Evolutionary conservation across 495 filamentous ascomycete species (phyloP).

Genomic region (Hamigera avellanea): DNA sequence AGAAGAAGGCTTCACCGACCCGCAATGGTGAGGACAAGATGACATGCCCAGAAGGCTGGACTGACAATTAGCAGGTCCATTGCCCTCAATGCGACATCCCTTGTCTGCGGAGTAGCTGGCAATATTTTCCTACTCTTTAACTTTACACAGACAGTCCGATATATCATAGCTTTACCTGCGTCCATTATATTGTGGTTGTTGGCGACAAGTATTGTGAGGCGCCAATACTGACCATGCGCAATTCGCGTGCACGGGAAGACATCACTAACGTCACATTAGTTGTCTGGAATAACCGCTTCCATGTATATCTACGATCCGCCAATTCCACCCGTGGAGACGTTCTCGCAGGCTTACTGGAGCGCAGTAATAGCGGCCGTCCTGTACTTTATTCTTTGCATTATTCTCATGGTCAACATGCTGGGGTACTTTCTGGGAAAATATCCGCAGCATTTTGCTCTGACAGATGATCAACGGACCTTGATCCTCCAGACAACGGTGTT

Average conservation of each 20-base stretch:
- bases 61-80: conserved; percentile 21
- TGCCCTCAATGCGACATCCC: conserved; percentile 52
- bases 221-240: too few species aligned
- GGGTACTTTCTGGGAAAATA: conserved; percentile 71
- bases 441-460: conserved; percentile 60
- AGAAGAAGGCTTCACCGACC: conserved; percentile 19
- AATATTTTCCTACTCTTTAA: conserved; percentile 70
- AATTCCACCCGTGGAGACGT: conserved; percentile 42
- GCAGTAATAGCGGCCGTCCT: conserved; percentile 56
- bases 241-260: too few species aligned
- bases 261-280: conserved; percentile 18
- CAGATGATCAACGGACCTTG: conserved; percentile 58
- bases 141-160: conserved; percentile 70
- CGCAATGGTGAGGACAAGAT: conserved; percentile 33
- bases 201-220: conserved; percentile 51
- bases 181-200: conserved; percentile 60
- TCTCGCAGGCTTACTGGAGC: conserved; percentile 70
- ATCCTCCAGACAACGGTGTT: conserved; percentile 55
- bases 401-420: conserved; percentile 67
- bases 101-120: conserved; percentile 54
- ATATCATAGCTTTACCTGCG: conserved; percentile 60
- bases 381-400: conserved; percentile 50
- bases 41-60: too few species aligned
- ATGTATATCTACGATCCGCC: conserved; percentile 53
- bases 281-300: conserved; percentile 48